A percentile compares a stretch with the other conserved stretches of the same genome.
Evolutionary conservation across 106 monocot genomes (phyloP).

Genomic region (Allium fistulosum): DNA sequence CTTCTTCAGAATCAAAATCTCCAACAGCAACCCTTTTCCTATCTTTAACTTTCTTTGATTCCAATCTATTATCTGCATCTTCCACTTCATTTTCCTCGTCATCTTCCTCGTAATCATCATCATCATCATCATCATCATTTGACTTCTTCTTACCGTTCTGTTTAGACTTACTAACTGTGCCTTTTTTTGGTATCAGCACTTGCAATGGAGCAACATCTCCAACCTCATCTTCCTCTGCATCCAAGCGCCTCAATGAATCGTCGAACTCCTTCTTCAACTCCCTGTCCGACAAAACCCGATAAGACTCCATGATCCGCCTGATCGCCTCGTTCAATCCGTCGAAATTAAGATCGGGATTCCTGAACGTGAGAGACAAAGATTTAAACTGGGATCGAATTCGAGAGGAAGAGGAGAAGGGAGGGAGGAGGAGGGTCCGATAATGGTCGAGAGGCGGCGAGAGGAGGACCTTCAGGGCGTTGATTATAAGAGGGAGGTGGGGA

Average conservation of each 20-base stretch:
- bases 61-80: neutral
- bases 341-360: conserved; percentile 14
- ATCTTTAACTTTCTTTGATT: neutral
- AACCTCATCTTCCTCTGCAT: neutral
- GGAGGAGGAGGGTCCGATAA: conserved; percentile 44
- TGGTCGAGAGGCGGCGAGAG: conserved; percentile 38
- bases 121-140: conserved; percentile 24
- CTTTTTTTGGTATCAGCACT: too few relatives aligned
- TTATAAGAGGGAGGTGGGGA: conserved; percentile 22
- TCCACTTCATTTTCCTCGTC: conserved; percentile 4
- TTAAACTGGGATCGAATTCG: conserved; percentile 44
- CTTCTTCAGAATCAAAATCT: too few relatives aligned
- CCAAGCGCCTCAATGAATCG: conserved; percentile 13
- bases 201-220: conserved; percentile 30
- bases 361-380: conserved; percentile 47
- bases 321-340: conserved; percentile 49
- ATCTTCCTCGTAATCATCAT: conserved; percentile 2
- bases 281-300: conserved; percentile 50
- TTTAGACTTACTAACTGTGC: conserved; percentile 68
- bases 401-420: conserved; percentile 33
- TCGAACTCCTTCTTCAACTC: conserved; percentile 33
- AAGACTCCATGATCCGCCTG: conserved; percentile 50
- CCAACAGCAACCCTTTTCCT: conserved; percentile 8
- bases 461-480: conserved; percentile 54
- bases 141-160: conserved; percentile 63